Conservation (phyloP, 768 basidiomycete species). For the Mycena polygramma region DNA sequence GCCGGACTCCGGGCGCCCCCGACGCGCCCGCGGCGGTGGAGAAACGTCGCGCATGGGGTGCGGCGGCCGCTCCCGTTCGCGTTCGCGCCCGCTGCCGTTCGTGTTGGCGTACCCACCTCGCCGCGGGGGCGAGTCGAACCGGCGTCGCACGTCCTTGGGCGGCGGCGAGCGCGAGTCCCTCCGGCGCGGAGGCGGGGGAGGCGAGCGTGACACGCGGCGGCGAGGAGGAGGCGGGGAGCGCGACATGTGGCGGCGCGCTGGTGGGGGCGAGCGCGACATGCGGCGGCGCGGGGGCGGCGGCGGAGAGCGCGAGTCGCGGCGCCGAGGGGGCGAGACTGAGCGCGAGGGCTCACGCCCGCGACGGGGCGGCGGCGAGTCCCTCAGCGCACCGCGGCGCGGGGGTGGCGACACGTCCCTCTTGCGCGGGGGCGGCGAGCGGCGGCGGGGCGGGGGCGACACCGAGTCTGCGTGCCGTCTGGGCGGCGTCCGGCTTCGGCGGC, state of each 20-base stretch:
- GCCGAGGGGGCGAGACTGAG: too few species aligned
- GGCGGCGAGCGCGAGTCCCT: slow-evolving; percentile 32
- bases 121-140: slow-evolving; percentile 21
- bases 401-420: slow-evolving; percentile 18
- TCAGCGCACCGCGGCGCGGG: slow-evolving; percentile 16
- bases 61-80: slow-evolving; percentile 4
- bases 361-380: slow-evolving; percentile 43
- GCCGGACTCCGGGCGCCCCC: not conserved
- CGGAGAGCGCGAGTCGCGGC: slow-evolving; percentile 38
- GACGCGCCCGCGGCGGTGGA: not conserved
- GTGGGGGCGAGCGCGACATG: slow-evolving; percentile 19
- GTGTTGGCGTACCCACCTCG: slow-evolving; percentile 3
- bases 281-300: slow-evolving; percentile 21
- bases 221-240: slow-evolving; percentile 32
- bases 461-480: slow-evolving; percentile 20
- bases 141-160: slow-evolving; percentile 4
- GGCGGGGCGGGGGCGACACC: slow-evolving; percentile 35
- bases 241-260: slow-evolving; percentile 35
- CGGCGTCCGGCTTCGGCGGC: slow-evolving; percentile 24
- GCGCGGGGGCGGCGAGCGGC: slow-evolving; percentile 31
- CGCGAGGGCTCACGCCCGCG: slow-evolving; percentile 29
- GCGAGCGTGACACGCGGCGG: slow-evolving; percentile 18
- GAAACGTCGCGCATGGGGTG: not conserved
- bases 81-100: not conserved
- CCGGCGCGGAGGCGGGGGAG: slow-evolving; percentile 32